Conservation (phyloP, 1,284 basidiomycete genomes). For the Melampsora larici-populina region DNA sequence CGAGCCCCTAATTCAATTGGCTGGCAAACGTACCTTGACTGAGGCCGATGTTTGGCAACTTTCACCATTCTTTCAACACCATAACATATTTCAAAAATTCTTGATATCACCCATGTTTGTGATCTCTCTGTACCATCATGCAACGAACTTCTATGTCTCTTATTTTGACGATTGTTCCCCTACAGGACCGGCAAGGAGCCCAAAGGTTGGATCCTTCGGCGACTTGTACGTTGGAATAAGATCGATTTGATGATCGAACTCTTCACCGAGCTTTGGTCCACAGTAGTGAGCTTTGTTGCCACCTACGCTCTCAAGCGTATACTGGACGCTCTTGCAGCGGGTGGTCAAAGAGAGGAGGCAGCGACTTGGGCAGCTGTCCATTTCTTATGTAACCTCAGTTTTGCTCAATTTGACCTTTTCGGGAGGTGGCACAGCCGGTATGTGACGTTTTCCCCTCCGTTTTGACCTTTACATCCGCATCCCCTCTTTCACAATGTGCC, state of each 20-base stretch:
- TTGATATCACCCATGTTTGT: neutral
- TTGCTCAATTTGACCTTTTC: conserved; percentile 66
- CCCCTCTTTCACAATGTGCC: neutral
- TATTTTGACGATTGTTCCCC: too few species aligned
- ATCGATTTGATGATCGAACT: conserved; percentile 28
- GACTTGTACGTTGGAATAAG: conserved; percentile 29
- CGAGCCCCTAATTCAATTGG: conserved; percentile 53
- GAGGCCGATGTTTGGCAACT: conserved; percentile 41
- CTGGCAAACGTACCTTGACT: conserved; percentile 38
- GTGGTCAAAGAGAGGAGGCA: conserved; percentile 56
- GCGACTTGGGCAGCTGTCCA: conserved; percentile 47
- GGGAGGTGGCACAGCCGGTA: conserved; percentile 64
- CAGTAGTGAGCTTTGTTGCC: conserved; percentile 55
- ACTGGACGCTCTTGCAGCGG: conserved; percentile 47
- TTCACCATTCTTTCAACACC: conserved; percentile 42
- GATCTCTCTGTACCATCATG: neutral
- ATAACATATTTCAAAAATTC: conserved; percentile 8
- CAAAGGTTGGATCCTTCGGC: conserved; percentile 51
- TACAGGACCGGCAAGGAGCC: neutral
- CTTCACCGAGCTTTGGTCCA: conserved; percentile 31
- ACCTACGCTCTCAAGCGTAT: conserved; percentile 48
- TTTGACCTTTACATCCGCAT: neutral
- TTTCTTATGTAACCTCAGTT: conserved; percentile 61
- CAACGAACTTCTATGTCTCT: too few species aligned
- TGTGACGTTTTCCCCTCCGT: neutral